Evolutionary conservation across 164 flowering plant species (phyloP).

Genomic region (Buxus sempervirens): DNA sequence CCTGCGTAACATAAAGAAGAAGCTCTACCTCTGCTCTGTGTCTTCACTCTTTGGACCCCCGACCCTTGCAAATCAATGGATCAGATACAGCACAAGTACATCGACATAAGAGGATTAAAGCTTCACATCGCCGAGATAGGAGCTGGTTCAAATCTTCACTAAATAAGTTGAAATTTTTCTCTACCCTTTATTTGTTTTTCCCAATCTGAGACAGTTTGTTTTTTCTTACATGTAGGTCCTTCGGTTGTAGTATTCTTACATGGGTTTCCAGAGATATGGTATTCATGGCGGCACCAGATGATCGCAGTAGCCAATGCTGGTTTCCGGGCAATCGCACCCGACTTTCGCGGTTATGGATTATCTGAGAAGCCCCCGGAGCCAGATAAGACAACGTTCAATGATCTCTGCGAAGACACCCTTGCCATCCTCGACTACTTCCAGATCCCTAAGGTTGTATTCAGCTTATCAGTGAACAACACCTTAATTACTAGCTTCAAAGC

Average conservation of each 20-base stretch:
- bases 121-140: slow-evolving; percentile 50
- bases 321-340: slow-evolving; percentile 48
- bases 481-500: too few relatives aligned
- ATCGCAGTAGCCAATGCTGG: slow-evolving; percentile 47
- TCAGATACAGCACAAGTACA: slow-evolving; percentile 36
- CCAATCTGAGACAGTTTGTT: too few relatives aligned
- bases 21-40: not conserved
- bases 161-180: too few relatives aligned
- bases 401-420: slow-evolving; percentile 27
- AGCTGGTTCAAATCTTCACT: slow-evolving; percentile 22
- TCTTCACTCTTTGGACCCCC: not conserved
- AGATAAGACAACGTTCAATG: slow-evolving; percentile 32
- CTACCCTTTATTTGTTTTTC: too few relatives aligned
- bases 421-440: slow-evolving; percentile 23
- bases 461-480: not conserved
- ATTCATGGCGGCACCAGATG: slow-evolving; percentile 73
- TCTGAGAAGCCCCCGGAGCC: slow-evolving; percentile 46
- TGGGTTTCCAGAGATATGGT: slow-evolving; percentile 54
- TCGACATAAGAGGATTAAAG: slow-evolving; percentile 41
- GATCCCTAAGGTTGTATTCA: slow-evolving; percentile 23
- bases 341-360: slow-evolving; percentile 61
- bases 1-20: too few relatives aligned
- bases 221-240: slow-evolving; percentile 11
- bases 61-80: slow-evolving; percentile 11
- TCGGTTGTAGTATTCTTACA: slow-evolving; percentile 25